A percentile compares a stretch with the other conserved stretches of the same genome.
Evolutionary conservation across 345 rosid species (phyloP).

Genomic region (Gossypioides kirkii): DNA sequence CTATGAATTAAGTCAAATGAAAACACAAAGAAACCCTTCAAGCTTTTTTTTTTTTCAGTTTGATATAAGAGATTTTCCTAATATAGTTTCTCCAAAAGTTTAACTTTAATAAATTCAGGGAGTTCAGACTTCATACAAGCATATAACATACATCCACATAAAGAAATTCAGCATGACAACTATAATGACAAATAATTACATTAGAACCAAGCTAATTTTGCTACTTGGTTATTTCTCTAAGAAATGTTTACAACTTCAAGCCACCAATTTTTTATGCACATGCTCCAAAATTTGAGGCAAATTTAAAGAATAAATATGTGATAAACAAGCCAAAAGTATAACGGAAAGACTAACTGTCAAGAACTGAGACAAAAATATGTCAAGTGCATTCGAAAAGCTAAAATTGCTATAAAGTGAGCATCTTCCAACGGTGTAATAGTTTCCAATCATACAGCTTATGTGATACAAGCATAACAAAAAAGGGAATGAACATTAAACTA

Average conservation of each 20-base stretch:
- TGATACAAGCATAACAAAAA: background rate
- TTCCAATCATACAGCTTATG: background rate
- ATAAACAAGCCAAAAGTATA: background rate
- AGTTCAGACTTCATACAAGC: background rate
- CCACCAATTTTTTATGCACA: background rate
- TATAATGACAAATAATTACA: background rate
- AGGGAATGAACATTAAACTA: background rate
- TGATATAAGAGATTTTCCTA: background rate
- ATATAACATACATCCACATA: background rate
- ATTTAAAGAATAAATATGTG: background rate
- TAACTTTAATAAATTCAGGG: background rate
- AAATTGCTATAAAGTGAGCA: background rate
- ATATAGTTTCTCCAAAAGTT: background rate
- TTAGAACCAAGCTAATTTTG: background rate
- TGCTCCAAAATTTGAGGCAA: background rate
- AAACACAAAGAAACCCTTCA: background rate
- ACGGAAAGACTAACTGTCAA: background rate
- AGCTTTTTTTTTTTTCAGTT: background rate
- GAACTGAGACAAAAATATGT: background rate
- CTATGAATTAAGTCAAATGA: background rate
- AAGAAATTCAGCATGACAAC: background rate
- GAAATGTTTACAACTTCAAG: background rate
- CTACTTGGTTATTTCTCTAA: background rate
- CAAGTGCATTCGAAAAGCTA: background rate
- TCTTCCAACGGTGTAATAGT: background rate